phyloP scores from a whole-genome alignment of 176 grass and related monocot species.

The Eleusine indica region DNA sequence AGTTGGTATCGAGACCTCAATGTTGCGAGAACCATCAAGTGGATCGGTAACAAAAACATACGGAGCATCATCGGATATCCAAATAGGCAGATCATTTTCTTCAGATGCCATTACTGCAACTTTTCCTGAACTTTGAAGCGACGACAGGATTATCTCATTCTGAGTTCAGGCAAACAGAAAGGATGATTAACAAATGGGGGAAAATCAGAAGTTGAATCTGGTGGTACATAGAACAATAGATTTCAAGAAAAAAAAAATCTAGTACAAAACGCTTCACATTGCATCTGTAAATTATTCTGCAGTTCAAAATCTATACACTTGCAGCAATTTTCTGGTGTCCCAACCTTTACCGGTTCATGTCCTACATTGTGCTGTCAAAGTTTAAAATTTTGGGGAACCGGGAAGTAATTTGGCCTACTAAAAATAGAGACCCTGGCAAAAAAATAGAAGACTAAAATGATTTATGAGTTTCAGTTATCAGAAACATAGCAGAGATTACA shows the following conservation, averaged over 20 bases:
- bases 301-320: not conserved
- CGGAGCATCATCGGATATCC: constrained; percentile 54
- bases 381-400: not conserved
- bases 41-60: constrained; percentile 85
- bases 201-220: not conserved
- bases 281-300: not conserved
- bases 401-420: not conserved
- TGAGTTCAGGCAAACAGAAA: constrained; percentile 40
- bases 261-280: not conserved
- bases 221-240: not conserved
- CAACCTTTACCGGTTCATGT: not conserved
- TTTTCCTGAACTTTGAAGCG: constrained; percentile 76
- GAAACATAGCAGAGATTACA: no score
- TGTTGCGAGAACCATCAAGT: constrained; percentile 94
- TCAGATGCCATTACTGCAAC: constrained; percentile 83
- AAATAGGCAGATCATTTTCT: constrained; percentile 79
- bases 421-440: not conserved
- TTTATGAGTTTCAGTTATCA: not conserved
- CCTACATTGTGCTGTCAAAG: not conserved
- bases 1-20: constrained; percentile 90
- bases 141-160: constrained; percentile 91
- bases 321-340: not conserved
- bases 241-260: not conserved
- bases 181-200: not conserved
- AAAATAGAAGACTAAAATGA: not conserved